Conservation (phyloP, 1,139 yeast species). For the Meyerozyma sp. region DNA sequence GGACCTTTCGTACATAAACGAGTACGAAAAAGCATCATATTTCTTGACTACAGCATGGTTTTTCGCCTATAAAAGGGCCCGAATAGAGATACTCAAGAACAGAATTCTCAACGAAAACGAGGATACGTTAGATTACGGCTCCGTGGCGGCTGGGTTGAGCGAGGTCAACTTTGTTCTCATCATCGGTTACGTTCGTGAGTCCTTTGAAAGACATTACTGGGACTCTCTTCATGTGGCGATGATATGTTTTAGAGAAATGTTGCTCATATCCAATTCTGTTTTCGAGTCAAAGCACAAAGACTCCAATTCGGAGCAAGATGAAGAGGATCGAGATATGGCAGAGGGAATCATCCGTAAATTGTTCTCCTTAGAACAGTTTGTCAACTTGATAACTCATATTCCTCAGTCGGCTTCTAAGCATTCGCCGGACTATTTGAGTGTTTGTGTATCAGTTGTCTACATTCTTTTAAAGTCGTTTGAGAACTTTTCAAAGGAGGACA, state of each 20-base stretch:
- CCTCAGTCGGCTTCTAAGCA: constrained; percentile 66
- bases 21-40: constrained; percentile 41
- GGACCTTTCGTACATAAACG: constrained; percentile 33
- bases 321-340: constrained; percentile 42
- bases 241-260: constrained; percentile 62
- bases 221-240: constrained; percentile 65
- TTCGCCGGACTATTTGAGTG: constrained; percentile 58
- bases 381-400: constrained; percentile 52
- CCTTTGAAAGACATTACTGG: constrained; percentile 48
- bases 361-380: constrained; percentile 62
- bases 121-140: constrained; percentile 44
- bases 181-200: constrained; percentile 49
- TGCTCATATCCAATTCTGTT: constrained; percentile 51
- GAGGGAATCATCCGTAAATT: constrained; percentile 44
- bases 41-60: constrained; percentile 73
- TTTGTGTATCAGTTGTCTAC: constrained; percentile 63
- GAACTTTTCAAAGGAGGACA: constrained; percentile 57
- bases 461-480: constrained; percentile 66
- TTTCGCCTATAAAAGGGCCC: constrained; percentile 31
- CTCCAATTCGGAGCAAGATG: constrained; percentile 41
- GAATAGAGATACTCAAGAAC: constrained; percentile 3
- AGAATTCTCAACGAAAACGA: constrained; percentile 10
- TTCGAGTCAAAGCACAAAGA: constrained; percentile 32
- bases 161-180: constrained; percentile 62
- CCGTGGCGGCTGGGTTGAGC: constrained; percentile 62